phyloP scores from a whole-genome alignment of 768 basidiomycete genomes.

The Leccinum imitatum region DNA sequence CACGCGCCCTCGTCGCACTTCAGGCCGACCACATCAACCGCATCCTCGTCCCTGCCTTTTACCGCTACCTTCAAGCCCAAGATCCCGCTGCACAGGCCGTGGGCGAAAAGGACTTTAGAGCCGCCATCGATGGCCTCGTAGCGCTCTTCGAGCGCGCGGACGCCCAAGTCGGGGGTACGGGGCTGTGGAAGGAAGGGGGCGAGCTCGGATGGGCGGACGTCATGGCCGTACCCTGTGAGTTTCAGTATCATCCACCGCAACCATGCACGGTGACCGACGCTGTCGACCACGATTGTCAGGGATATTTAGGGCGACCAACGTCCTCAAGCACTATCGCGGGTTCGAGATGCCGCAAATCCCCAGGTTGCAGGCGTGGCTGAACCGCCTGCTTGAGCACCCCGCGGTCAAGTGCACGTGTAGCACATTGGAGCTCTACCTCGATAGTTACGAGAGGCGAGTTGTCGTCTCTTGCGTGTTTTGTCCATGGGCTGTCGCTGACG shows the following conservation, averaged over 20 bases:
- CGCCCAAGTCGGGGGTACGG: conserved; percentile 47
- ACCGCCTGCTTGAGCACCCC: conserved; percentile 56
- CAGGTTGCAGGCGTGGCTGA: conserved; percentile 53
- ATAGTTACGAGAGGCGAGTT: conserved; percentile 67
- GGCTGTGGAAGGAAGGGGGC: conserved; percentile 59
- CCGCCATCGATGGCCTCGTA: conserved; percentile 51
- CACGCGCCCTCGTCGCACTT: conserved; percentile 63
- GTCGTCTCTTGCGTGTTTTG: not conserved
- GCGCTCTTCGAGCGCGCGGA: conserved; percentile 53
- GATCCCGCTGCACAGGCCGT: conserved; percentile 50
- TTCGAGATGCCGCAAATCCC: conserved; percentile 53
- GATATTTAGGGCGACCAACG: conserved; percentile 64
- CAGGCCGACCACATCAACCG: conserved; percentile 70
- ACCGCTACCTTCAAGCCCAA: conserved; percentile 73
- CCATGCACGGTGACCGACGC: not conserved
- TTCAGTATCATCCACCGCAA: not conserved
- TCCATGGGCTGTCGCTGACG: not conserved
- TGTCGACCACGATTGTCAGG: conserved; percentile 38
- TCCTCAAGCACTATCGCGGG: conserved; percentile 64
- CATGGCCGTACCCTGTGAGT: conserved; percentile 69
- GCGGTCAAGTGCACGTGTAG: conserved; percentile 69
- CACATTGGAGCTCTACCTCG: conserved; percentile 62
- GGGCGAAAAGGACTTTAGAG: conserved; percentile 52
- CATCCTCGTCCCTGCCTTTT: conserved; percentile 65
- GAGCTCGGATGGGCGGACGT: conserved; percentile 64